Base-by-base conservation (phyloP, 148 eudicot genomes). In the Vaccinium vitisidaea region DNA sequence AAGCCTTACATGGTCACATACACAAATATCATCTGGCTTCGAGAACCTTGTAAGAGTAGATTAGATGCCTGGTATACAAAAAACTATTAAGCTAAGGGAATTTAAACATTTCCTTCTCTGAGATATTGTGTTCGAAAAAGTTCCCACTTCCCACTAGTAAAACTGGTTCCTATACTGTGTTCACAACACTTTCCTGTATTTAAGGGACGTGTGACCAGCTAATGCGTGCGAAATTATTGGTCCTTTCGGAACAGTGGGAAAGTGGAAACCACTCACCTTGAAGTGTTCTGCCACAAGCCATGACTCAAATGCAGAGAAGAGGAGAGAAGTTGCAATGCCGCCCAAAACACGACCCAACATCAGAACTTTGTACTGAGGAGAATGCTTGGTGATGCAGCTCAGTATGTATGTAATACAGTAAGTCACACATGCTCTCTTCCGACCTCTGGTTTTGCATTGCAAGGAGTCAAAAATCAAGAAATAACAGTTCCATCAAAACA, bases 281-380 rank as follows among this genome's bases (percentile, higher is more conserved):
- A 93, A 93, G 88, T 96, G 99, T 87, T 96, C 99, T 46, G 98
- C 99, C 85, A 96, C 99, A 85, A 96, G 92, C 99, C 99, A 96
- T 30, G 98, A 96, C 90, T 96, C 99, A 86, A 94, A 96, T 53
- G 99, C 92, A 50, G 99, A 96, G 87, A 94, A 96, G 82, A 96
- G 89, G 61, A 94, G 95, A 79, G 99, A 96, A n/a, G 99, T 96
- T 49, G 99, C 94, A 83, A 96, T 92, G 83, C 99, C 99, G 85
- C 99, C 99, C 88, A 96, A 87, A 55, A 96, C 81, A 65, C 99
- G 95, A 67, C 99, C 99, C 87, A 94, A 76, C 98, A 96, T 92
- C 86, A 96, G 89, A 78, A 96, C 91, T 86, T 90, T 96, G 88
- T 96, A 96, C 23, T 90, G 92, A 79, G 99, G 95, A 88, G 96